phyloP scores from a whole-genome alignment of 164 flowering plant species.

The Annona cherimola region DNA sequence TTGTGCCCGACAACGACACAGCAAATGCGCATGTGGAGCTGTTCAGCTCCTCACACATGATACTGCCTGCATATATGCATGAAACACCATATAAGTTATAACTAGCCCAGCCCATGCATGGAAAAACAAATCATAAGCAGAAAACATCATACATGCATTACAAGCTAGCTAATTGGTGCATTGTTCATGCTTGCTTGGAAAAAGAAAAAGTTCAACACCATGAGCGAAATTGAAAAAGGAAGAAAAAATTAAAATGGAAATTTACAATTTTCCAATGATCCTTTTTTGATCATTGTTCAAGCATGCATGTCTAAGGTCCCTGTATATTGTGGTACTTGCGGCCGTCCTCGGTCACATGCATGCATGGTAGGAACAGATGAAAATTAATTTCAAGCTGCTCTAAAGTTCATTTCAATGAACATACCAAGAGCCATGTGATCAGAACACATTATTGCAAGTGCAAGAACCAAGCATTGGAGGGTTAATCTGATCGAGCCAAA shows the following conservation, averaged over 20 bases:
- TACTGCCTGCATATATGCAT: slow-evolving; percentile 24
- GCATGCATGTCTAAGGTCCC: background rate
- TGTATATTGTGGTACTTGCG: no score
- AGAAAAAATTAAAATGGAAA: background rate
- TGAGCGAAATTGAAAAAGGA: no score
- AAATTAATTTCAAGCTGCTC: background rate
- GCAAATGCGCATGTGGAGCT: slow-evolving; percentile 53
- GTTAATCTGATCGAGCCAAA: background rate
- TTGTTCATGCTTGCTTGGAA: background rate
- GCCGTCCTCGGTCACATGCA: background rate
- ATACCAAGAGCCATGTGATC: background rate
- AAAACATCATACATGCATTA: background rate
- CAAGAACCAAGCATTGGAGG: background rate
- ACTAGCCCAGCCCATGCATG: background rate
- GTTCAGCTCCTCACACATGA: slow-evolving; percentile 42
- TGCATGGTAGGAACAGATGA: background rate
- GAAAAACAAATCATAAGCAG: background rate
- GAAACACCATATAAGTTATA: background rate
- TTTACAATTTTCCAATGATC: background rate
- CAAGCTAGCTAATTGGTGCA: background rate
- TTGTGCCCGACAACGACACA: slow-evolving; percentile 49
- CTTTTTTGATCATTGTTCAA: background rate
- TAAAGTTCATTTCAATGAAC: background rate
- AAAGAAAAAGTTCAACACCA: background rate
- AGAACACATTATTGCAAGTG: background rate